These are phyloP conservation scores for Cordyceps sp. DNA, from an alignment of 2,329 filamentous ascomycete species.

Conservation along the genomic window DNA sequence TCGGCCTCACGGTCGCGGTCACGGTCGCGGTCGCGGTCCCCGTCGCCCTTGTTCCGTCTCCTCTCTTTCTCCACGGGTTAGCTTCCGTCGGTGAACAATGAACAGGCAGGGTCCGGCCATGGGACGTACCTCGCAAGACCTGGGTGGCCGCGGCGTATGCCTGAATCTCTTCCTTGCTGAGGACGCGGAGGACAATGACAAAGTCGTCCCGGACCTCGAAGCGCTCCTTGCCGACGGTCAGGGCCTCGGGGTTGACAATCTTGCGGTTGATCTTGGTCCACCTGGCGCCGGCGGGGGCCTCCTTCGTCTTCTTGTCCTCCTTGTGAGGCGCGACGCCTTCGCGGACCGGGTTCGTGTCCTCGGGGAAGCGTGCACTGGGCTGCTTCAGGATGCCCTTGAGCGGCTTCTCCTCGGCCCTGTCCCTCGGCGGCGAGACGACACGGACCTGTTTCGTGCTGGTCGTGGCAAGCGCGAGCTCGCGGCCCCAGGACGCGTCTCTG, in stretches of 20 bases:
- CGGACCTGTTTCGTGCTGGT: slow-evolving; percentile 34
- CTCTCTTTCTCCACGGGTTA: slow-evolving; percentile 8
- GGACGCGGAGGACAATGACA: slow-evolving; percentile 78
- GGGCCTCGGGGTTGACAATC: slow-evolving; percentile 75
- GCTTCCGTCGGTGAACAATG: neutral
- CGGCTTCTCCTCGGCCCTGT: slow-evolving; percentile 47
- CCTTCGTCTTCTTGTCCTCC: slow-evolving; percentile 55
- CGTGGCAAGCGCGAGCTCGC: slow-evolving; percentile 17
- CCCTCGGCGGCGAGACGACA: slow-evolving; percentile 56
- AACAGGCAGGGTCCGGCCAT: too few species aligned
- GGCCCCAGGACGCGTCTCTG: slow-evolving; percentile 21
- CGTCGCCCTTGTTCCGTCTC: slow-evolving; percentile 16
- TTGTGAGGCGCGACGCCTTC: slow-evolving; percentile 92
- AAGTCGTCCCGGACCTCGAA: slow-evolving; percentile 88
- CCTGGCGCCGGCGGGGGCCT: slow-evolving; percentile 61
- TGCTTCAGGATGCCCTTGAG: slow-evolving; percentile 76
- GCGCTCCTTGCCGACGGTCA: slow-evolving; percentile 74
- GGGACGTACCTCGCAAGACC: slow-evolving; percentile 54
- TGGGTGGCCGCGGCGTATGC: slow-evolving; percentile 69
- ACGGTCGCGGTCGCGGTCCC: slow-evolving; percentile 15
- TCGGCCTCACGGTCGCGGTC: slow-evolving; percentile 17
- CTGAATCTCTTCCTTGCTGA: slow-evolving; percentile 81
- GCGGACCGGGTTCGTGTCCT: slow-evolving; percentile 65
- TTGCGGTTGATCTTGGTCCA: slow-evolving; percentile 89
- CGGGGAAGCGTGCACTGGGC: slow-evolving; percentile 70